phyloP scores from a whole-genome alignment of 1,284 basidiomycete species.

The Leucoagaricus sp. region DNA sequence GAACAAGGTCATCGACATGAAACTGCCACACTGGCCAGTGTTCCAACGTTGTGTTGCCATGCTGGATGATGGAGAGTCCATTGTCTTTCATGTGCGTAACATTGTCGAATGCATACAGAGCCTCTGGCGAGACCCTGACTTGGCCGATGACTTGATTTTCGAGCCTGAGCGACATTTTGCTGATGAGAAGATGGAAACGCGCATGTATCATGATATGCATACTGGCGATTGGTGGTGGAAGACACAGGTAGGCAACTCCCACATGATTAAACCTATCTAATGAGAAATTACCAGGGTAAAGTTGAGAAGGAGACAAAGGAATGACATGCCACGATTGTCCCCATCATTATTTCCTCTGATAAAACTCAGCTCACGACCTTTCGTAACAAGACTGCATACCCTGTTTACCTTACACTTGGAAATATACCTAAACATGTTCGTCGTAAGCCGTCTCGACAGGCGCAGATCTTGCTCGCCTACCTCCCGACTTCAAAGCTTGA shows the following conservation, averaged over 20 bases:
- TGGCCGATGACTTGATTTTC: slow-evolving; percentile 16
- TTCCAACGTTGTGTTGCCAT: slow-evolving; percentile 25
- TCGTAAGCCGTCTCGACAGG: slow-evolving; percentile 34
- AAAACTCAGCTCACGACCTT: slow-evolving; percentile 39
- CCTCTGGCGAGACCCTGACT: slow-evolving; percentile 23
- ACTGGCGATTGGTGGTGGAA: slow-evolving; percentile 28
- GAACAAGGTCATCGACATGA: slow-evolving; percentile 24
- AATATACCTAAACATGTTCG: slow-evolving; percentile 42
- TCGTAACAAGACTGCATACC: slow-evolving; percentile 39
- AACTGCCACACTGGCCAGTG: slow-evolving; percentile 23
- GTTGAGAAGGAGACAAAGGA: slow-evolving; percentile 20
- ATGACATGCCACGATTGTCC: slow-evolving; percentile 35
- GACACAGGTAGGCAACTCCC: slow-evolving; percentile 18
- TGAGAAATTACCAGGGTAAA: slow-evolving; percentile 19
- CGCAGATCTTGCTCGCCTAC: slow-evolving; percentile 41
- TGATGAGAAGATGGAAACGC: background rate
- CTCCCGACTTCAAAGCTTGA: slow-evolving; percentile 36
- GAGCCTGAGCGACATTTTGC: slow-evolving; percentile 11
- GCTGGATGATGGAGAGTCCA: slow-evolving; percentile 22
- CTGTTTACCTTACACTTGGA: slow-evolving; percentile 44
- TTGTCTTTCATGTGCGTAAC: slow-evolving; percentile 29
- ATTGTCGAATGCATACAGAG: slow-evolving; percentile 26
- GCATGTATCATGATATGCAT: slow-evolving; percentile 23
- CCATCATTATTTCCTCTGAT: slow-evolving; percentile 41
- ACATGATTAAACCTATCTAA: background rate